These are phyloP conservation scores for Osmanthus fragrans DNA, from an alignment of 257 asterid genomes.

Conservation along the genomic window DNA sequence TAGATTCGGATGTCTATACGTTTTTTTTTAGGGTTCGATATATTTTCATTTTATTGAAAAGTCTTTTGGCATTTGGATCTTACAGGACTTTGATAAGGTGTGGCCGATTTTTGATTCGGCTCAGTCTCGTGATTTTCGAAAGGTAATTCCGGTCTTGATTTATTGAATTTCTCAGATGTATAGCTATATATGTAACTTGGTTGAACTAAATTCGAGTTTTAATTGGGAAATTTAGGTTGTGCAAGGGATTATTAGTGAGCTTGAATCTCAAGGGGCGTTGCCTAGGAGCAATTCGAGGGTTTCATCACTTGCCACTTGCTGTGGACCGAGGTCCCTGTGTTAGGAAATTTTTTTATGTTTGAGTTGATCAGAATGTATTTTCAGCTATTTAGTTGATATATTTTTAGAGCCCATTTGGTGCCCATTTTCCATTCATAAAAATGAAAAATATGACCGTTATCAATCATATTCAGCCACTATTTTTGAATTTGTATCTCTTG, in stretches of 20 bases:
- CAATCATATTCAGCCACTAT: too few species aligned
- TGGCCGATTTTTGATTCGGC: constrained; percentile 99
- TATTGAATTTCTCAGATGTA: constrained; percentile 9
- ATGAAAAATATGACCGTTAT: too few species aligned
- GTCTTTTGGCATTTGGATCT: constrained; percentile 26
- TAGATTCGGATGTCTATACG: not conserved
- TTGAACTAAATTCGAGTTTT: constrained; percentile 1
- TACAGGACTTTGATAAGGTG: constrained; percentile 95
- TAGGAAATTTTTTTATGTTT: not conserved
- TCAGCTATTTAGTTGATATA: constrained; percentile 10
- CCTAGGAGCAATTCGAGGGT: constrained; percentile 99
- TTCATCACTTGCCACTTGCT: constrained; percentile 98
- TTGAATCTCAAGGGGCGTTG: constrained; percentile 97
- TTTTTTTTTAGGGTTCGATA: not conserved
- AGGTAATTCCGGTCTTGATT: constrained; percentile 46
- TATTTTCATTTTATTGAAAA: not conserved
- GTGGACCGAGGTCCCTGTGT: constrained; percentile 74
- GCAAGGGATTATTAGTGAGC: constrained; percentile 96
- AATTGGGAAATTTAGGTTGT: constrained; percentile 62
- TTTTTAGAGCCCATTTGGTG: too few species aligned
- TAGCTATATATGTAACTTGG: constrained; percentile 10
- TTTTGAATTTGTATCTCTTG: too few species aligned
- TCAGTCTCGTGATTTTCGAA: constrained; percentile 97
- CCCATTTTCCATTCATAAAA: too few species aligned
- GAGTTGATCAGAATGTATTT: constrained; percentile 5